Evolutionary conservation across 441 rosid genomes (phyloP).

Genomic region (Omphalea diandra): DNA sequence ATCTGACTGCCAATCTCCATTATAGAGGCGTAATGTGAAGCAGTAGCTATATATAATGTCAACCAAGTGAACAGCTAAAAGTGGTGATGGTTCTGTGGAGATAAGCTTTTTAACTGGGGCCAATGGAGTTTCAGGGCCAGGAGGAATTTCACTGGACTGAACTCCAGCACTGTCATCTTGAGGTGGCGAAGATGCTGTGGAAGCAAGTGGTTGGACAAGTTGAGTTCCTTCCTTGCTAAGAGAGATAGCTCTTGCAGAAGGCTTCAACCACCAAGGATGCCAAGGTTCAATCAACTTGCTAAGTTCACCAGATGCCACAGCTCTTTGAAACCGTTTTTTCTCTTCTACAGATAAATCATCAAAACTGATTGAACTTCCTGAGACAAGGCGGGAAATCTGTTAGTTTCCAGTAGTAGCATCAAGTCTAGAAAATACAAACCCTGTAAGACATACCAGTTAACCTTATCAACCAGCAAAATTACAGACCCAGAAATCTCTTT

Average conservation of each 20-base stretch:
- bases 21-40: constrained; percentile 76
- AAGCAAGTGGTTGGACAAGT: constrained; percentile 51
- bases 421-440: not conserved
- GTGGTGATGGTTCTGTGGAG: constrained; percentile 65
- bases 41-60: constrained; percentile 75
- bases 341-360: constrained; percentile 71
- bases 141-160: constrained; percentile 50
- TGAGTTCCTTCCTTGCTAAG: constrained; percentile 61
- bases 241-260: constrained; percentile 58
- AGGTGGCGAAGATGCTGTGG: constrained; percentile 24
- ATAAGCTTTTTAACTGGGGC: constrained; percentile 53
- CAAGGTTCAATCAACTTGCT: constrained; percentile 88
- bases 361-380: constrained; percentile 54
- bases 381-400: constrained; percentile 15
- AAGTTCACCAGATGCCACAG: constrained; percentile 77
- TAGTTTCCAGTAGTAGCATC: constrained; percentile 6
- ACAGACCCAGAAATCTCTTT: not conserved
- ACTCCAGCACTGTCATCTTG: constrained; percentile 29
- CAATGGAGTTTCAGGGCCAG: constrained; percentile 66
- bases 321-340: constrained; percentile 75
- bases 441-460: not conserved
- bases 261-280: constrained; percentile 96
- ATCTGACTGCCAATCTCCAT: constrained; percentile 88
- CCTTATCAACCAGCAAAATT: not conserved
- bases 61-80: constrained; percentile 65